Evolutionary conservation across 2,329 filamentous ascomycete genomes (phyloP).

Genomic region (Neofusicoccum sp.): DNA sequence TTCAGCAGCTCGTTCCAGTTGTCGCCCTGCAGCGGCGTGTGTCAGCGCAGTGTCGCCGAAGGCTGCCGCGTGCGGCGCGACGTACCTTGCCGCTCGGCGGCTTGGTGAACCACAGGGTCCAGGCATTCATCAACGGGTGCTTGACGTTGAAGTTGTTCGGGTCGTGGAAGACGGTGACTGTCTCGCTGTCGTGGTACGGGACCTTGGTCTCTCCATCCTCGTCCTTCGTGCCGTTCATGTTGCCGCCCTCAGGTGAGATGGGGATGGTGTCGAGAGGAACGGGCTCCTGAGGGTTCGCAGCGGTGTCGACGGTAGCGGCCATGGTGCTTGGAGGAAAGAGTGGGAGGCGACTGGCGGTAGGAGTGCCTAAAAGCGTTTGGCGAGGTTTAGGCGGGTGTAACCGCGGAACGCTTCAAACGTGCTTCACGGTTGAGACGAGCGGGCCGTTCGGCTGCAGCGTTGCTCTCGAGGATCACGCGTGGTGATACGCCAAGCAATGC

Average conservation of each 20-base stretch:
- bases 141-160: constrained; percentile 99
- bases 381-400: constrained; percentile 15
- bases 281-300: constrained; percentile 44
- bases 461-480: background rate
- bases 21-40: constrained; percentile 64
- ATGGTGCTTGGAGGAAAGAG: constrained; percentile 6
- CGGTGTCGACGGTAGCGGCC: constrained; percentile 20
- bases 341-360: constrained; percentile 10
- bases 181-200: constrained; percentile 50
- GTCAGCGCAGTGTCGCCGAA: background rate
- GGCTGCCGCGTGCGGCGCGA: background rate
- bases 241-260: constrained; percentile 50
- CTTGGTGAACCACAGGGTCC: constrained; percentile 99
- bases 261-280: constrained; percentile 57
- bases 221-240: constrained; percentile 44
- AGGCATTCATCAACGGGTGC: constrained; percentile 94
- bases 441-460: constrained; percentile 1
- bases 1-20: constrained; percentile 99
- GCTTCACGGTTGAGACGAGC: constrained; percentile 15
- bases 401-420: constrained; percentile 16
- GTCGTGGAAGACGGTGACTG: constrained; percentile 95
- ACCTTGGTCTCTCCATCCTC: constrained; percentile 40
- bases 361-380: constrained; percentile 15
- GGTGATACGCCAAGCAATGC: constrained; percentile 5
- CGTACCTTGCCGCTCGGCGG: constrained; percentile 89